Percentiles rank a stretch among this genome's conserved stretches.
phyloP scores from a whole-genome alignment of 2,329 filamentous ascomycete species.

The Ophiocordyceps camponoti-saundersi region DNA sequence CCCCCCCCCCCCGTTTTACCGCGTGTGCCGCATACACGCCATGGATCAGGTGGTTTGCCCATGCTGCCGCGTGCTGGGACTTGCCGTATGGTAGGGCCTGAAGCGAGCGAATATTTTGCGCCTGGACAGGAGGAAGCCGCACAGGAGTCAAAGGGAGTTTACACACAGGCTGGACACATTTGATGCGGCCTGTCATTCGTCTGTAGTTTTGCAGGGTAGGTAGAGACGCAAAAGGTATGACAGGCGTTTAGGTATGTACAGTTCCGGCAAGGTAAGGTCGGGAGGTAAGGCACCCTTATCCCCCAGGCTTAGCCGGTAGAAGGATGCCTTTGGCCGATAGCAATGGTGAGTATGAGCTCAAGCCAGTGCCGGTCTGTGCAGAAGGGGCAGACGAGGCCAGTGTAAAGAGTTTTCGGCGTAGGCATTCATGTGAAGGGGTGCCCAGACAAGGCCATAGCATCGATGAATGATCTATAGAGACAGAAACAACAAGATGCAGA shows the following conservation, averaged over 20 bases:
- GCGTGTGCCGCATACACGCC: no score
- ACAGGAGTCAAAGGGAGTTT: background rate
- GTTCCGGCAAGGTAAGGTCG: slow-evolving; percentile 30
- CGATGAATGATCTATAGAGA: background rate
- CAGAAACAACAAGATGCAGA: slow-evolving; percentile 12
- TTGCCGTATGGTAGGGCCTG: background rate
- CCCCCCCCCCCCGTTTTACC: no score
- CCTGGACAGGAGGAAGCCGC: background rate
- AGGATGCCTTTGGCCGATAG: background rate
- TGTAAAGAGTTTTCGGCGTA: background rate
- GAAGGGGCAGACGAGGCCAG: background rate
- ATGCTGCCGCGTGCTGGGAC: background rate
- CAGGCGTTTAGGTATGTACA: slow-evolving; percentile 2
- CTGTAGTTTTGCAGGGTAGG: slow-evolving; percentile 4
- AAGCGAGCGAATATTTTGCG: background rate
- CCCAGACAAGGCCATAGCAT: background rate
- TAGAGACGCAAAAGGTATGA: slow-evolving; percentile 1
- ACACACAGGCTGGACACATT: background rate
- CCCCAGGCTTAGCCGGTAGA: slow-evolving; percentile 13
- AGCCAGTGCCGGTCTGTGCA: background rate
- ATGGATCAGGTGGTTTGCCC: background rate
- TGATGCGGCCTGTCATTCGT: background rate
- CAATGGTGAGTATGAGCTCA: background rate
- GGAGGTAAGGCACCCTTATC: slow-evolving; percentile 31
- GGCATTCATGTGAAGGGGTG: background rate